Evolutionary conservation across 163 green algal genomes (phyloP).

Genomic region (Chloromonas sp.): DNA sequence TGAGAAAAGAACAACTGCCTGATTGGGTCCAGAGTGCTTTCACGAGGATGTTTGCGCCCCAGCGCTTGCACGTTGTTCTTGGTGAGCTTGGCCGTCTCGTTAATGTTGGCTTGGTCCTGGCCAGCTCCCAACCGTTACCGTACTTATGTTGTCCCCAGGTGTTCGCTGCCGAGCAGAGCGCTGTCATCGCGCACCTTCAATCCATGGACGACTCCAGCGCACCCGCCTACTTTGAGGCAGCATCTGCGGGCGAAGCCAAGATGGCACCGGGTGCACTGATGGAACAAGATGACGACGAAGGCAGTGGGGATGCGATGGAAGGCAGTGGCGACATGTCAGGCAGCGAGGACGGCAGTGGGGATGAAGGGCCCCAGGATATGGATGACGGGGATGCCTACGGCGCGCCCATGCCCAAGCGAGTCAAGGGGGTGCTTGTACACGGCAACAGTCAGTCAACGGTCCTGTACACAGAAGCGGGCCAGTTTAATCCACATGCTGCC

Average conservation of each 20-base stretch:
- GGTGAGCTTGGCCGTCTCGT: neutral
- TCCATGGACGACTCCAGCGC: conserved; percentile 40
- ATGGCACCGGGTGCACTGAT: conserved; percentile 11
- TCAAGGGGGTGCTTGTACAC: neutral
- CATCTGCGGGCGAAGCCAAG: conserved; percentile 7
- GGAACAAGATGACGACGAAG: conserved; percentile 14
- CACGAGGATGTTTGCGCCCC: neutral
- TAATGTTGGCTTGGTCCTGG: neutral
- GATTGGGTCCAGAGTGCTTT: neutral
- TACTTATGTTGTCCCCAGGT: conserved; percentile 25
- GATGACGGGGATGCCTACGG: conserved; percentile 27
- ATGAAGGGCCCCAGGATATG: neutral
- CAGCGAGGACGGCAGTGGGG: neutral
- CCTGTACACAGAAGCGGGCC: conserved; percentile 69
- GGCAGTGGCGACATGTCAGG: neutral
- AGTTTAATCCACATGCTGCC: conserved; percentile 76
- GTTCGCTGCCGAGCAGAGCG: conserved; percentile 59
- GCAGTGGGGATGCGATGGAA: neutral
- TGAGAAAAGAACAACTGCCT: neutral
- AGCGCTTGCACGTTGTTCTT: too few relatives aligned
- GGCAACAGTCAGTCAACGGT: conserved; percentile 37
- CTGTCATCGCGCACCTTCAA: conserved; percentile 67
- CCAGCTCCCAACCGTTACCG: neutral
- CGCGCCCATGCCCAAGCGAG: conserved; percentile 11
- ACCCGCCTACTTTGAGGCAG: conserved; percentile 50